Evolutionary conservation across 75 land plant species (phyloP), one percentile per base, ranked within the genome.

Genomic region (Selaginella tamariscina): DNA sequence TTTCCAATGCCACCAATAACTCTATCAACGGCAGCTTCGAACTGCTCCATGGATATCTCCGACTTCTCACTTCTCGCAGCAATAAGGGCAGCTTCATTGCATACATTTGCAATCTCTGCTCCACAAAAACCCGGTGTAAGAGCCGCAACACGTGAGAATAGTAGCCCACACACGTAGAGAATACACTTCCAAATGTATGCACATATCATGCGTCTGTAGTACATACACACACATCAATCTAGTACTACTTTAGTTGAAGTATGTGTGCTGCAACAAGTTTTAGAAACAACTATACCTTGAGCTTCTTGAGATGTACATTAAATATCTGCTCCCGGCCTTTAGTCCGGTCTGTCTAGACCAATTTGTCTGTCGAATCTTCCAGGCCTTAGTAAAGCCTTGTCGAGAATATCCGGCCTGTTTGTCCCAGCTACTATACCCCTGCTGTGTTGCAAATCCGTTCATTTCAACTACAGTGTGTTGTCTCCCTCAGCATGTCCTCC

Each of bases 81-180:
- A 72, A 90, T 83, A 32, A 94, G 71, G 56, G 98, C 98, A 68
- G 96, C 98, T 77, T 94, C 98, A 78, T 94, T 72, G 68, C 94
- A 94, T 22, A 94, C 87, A 81, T 94, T 94, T 55, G 98, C 98
- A 75, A 94, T 94, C 70, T 94, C 96, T n/a, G 93, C 93, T 56
- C 89, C 93, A 26, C 89, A 85, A 82, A 88, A 88, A 56, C 93
- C 93, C 70, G 89, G 89, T 2, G 93, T 88, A 23, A 88, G 74
- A 9, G 89, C 89, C 33, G 93, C 93, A 30, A 88, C 74, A 31
- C 91, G 76, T 64, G 80, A 67, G 93, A 88, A 55, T 79, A 88
- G 69, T 68, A 88, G 2, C 79, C 79, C 64, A 84, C 89, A 18
- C 74, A 79, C 29, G 77, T 73, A 56, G n/a, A n/a, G n/a, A n/a